Evolutionary conservation across 2,329 filamentous ascomycete genomes (phyloP).

Genomic region (Graphiopsis chlorocephala): DNA sequence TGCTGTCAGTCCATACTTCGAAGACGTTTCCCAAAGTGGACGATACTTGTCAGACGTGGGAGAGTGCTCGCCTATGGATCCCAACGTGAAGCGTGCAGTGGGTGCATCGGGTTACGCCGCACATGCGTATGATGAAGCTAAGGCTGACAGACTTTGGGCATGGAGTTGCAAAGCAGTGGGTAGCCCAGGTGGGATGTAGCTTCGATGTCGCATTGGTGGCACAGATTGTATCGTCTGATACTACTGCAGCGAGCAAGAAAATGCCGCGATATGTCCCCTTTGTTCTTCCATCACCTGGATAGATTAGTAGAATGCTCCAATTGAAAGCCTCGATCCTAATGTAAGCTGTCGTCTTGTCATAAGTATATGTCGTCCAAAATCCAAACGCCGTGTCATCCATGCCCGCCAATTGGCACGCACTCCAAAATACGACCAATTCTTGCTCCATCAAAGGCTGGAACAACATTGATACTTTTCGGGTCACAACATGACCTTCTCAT

Average conservation of each 20-base stretch:
- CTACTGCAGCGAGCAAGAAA: no score
- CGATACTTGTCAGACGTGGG: neutral
- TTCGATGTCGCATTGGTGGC: neutral
- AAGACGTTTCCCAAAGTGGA: neutral
- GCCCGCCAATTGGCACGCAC: neutral
- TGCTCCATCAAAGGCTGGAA: neutral
- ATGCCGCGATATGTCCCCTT: no score
- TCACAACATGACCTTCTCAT: neutral
- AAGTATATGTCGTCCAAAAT: neutral
- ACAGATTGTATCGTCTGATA: neutral
- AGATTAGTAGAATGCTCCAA: no score
- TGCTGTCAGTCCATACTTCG: slow-evolving; percentile 27
- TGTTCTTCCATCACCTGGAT: no score
- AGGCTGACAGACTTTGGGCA: neutral
- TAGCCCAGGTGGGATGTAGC: neutral
- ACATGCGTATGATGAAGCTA: neutral
- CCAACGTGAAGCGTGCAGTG: neutral
- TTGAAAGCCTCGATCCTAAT: neutral
- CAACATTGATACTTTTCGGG: neutral
- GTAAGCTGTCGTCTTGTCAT: neutral
- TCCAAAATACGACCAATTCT: neutral
- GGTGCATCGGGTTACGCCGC: neutral
- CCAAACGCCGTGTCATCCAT: slow-evolving; percentile 5
- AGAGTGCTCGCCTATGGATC: neutral
- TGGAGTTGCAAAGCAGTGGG: neutral